Evolutionary conservation across 1,139 yeast species (phyloP), one percentile per base, ranked within the genome.

Genomic region (Taphrina sp.): DNA sequence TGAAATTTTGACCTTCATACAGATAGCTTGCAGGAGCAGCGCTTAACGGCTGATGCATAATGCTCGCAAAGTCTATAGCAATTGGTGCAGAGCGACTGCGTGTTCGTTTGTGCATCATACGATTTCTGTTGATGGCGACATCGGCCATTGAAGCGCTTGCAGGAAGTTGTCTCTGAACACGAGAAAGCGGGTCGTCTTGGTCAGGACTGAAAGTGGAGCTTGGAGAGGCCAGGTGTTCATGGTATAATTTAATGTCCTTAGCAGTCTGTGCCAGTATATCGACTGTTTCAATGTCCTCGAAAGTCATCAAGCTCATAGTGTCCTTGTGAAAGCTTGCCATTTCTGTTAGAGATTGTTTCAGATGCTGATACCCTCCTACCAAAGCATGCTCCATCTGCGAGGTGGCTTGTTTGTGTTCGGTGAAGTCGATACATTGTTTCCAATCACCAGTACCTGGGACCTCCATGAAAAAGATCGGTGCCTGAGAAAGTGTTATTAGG

Each of bases 341-440:
- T 5, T 31, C 37, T 24, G 16, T 31, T 16, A 49, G 33, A 17
- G 54, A 20, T 4, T 19, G 2, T 24, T 49, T 38, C 4, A 49
- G 28, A 10, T 41, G 24, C 33, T 33, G 39, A 19, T 49, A 49
- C 5, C 64, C 63, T 1, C 71, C 72, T 3, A 60, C 57, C 19
- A 67, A 35, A 4, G 57, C 52, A 55, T 69, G 71, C n/a, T 59
- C 59, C 31, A 58, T 44, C 5, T 60, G 58, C 8, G 41, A 41
- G 17, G 68, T 60, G 2, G 67, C 70, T 49, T 67, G 69, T 37
- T 55, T 58, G 26, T 57, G 49, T 33, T 64, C 69, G 0, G 71
- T 65, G 58, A 68, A 69, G 56, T 69, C 71, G 7, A 61, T 63
- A 33, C 67, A 63, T 33, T 57, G 60, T 12, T 57, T 38, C 68